Evolutionary conservation across 768 basidiomycete species (phyloP), one percentile per base, ranked within the genome.

Genomic region (Thelephora aurantiotincta): DNA sequence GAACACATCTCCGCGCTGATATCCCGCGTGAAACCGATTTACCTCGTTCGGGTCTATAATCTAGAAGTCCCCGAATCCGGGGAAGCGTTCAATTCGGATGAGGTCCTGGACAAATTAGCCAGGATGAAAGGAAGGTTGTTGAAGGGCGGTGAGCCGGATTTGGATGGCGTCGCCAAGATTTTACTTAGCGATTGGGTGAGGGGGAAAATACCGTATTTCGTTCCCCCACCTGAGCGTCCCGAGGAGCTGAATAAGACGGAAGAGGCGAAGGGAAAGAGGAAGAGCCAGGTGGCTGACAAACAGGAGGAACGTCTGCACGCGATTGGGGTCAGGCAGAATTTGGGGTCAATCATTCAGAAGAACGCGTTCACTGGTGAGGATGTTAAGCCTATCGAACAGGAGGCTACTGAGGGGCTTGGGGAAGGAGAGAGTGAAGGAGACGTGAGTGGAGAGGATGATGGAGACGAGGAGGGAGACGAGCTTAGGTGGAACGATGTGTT

Each of bases 151-250:
- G 94, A 98, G 62, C 89, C 94, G 2, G 92, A 96, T 63, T 60
- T 82, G 41, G 88, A 97, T 58, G 76, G 85, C 3, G 91, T 93
- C 23, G 85, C 94, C 26, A 98, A 93, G 68, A 93, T 99, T 61
- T 69, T 98, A 43, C 65, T 99, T 58, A 88, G 82, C 61, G 96
- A 97, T 62, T 97, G 94, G 94, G 91, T 97, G 50, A 72, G 96
- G 42, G 96, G 94, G 6, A 83, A 90, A 55, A 94, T 99, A 58
- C 96, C 96, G 16, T 99, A 81, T 72, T 99, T 97, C 58, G 92
- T 91, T 34, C 61, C 83, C 11, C 96, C 96, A 12, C 94, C 94
- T 48, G 90, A 89, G 60, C 69, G 86, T 49, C 60, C 84, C 7
- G 78, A 80, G 53, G 81, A 77, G 54, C 65, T 83, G 49, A 84